These are phyloP conservation scores for Carex cristatella DNA, from an alignment of 176 grass and related monocot genomes.

Conservation along the genomic window DNA sequence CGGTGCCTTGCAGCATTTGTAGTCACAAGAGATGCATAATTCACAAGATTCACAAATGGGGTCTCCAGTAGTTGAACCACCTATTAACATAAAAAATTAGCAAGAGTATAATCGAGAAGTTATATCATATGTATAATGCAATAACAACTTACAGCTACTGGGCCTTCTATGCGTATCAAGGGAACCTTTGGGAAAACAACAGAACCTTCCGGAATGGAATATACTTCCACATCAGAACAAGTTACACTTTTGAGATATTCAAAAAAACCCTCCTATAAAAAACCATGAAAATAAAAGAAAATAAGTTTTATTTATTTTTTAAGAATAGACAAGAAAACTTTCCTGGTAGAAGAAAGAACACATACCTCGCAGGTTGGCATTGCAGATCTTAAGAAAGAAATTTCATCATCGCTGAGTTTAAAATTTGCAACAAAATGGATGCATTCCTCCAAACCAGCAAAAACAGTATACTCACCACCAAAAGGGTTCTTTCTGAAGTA, in stretches of 20 bases:
- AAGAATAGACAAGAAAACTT: not conserved
- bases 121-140: not conserved
- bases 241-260: constrained; percentile 69
- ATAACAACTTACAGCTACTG: constrained; percentile 79
- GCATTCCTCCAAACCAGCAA: constrained; percentile 98
- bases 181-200: constrained; percentile 97
- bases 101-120: not conserved
- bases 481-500: constrained; percentile 99
- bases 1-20: constrained; percentile 95
- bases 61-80: constrained; percentile 96
- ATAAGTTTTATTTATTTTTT: not conserved
- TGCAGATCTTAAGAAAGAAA: constrained; percentile 65
- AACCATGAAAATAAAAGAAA: constrained; percentile 16
- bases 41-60: constrained; percentile 95
- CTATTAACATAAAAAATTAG: constrained; percentile 30
- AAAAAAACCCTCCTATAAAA: constrained; percentile 79
- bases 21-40: constrained; percentile 92
- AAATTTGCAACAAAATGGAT: constrained; percentile 91
- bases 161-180: constrained; percentile 85
- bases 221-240: constrained; percentile 92
- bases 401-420: constrained; percentile 66
- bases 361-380: constrained; percentile 91
- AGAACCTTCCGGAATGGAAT: constrained; percentile 89
- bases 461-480: constrained; percentile 93
- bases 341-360: constrained; percentile 5